These are phyloP conservation scores for Trypanosoma scelopori DNA, from an alignment of 208 protist species.

Conservation along the genomic window DNA sequence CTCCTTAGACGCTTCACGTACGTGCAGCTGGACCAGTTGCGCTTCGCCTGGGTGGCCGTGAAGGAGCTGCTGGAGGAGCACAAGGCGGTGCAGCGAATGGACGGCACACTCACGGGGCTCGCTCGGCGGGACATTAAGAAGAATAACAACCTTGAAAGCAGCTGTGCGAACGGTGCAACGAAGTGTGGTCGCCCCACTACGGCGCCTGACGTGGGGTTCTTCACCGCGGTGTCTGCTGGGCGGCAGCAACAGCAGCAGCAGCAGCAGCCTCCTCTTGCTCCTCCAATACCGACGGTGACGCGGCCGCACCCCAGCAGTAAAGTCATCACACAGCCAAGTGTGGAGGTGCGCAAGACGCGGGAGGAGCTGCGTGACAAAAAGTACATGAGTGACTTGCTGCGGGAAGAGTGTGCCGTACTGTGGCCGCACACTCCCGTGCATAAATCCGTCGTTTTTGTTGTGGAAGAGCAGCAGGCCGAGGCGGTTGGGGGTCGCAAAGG, in stretches of 20 bases:
- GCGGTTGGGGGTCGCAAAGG: conserved; percentile 39
- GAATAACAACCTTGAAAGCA: conserved; percentile 38
- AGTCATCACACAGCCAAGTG: conserved; percentile 48
- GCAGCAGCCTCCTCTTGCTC: too few relatives aligned
- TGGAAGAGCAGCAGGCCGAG: conserved; percentile 51
- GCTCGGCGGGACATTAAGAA: conserved; percentile 67
- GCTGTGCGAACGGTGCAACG: background rate
- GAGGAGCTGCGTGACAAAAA: conserved; percentile 52
- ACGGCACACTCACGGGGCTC: conserved; percentile 64
- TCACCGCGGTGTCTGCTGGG: background rate
- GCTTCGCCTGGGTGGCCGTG: conserved; percentile 67
- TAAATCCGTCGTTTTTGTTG: conserved; percentile 60
- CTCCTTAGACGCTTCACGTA: conserved; percentile 62
- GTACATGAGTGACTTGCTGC: conserved; percentile 59
- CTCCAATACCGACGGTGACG: conserved; percentile 7
- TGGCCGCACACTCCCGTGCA: conserved; percentile 73
- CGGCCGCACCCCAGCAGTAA: conserved; percentile 43
- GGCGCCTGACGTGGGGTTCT: conserved; percentile 8
- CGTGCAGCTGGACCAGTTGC: conserved; percentile 70
- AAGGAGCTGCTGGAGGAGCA: conserved; percentile 66
- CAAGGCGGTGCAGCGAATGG: conserved; percentile 44
- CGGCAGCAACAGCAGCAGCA: too few relatives aligned
- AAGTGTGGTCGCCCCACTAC: background rate
- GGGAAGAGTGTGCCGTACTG: conserved; percentile 49
- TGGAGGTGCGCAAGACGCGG: conserved; percentile 42